Evolutionary conservation across 148 eudicot genomes (phyloP).

Genomic region (Hydrangea macrophylla): DNA sequence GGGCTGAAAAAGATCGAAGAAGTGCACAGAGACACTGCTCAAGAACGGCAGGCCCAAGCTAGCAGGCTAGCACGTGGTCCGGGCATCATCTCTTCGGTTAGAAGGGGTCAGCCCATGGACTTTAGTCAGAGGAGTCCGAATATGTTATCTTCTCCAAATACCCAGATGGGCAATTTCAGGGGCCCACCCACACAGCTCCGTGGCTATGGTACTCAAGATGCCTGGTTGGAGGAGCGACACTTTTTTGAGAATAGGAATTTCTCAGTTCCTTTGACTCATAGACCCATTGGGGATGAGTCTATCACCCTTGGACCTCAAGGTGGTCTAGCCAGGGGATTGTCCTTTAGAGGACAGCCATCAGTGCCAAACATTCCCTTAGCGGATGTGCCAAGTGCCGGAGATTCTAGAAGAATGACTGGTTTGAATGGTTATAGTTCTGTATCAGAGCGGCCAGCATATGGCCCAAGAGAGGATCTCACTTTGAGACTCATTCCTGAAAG

Average conservation of each 20-base stretch:
- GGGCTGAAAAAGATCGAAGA: conserved; percentile 94
- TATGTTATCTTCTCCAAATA: conserved; percentile 41
- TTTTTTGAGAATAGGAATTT: conserved; percentile 46
- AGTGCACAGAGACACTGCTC: conserved; percentile 83
- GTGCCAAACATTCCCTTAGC: conserved; percentile 28
- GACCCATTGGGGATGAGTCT: conserved; percentile 56
- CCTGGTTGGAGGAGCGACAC: conserved; percentile 52
- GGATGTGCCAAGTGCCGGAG: conserved; percentile 39
- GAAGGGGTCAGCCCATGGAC: conserved; percentile 62
- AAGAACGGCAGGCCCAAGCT: conserved; percentile 78
- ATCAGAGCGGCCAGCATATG: conserved; percentile 38
- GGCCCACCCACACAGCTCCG: conserved; percentile 47
- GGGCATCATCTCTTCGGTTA: conserved; percentile 38
- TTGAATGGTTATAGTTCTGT: conserved; percentile 52
- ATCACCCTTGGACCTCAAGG: conserved; percentile 91
- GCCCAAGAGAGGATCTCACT: conserved; percentile 47
- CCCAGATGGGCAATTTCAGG: conserved; percentile 50
- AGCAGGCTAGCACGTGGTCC: conserved; percentile 59
- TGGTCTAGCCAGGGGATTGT: conserved; percentile 86
- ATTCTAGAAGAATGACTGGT: conserved; percentile 49
- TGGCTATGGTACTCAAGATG: conserved; percentile 58
- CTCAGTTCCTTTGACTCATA: conserved; percentile 59
- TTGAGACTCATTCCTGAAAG: conserved; percentile 44
- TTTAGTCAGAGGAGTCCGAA: conserved; percentile 53
- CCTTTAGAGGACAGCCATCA: conserved; percentile 59